Base-by-base conservation (phyloP, 371 early-diverging fungal genomes). In the Mucor lusitanicus region DNA sequence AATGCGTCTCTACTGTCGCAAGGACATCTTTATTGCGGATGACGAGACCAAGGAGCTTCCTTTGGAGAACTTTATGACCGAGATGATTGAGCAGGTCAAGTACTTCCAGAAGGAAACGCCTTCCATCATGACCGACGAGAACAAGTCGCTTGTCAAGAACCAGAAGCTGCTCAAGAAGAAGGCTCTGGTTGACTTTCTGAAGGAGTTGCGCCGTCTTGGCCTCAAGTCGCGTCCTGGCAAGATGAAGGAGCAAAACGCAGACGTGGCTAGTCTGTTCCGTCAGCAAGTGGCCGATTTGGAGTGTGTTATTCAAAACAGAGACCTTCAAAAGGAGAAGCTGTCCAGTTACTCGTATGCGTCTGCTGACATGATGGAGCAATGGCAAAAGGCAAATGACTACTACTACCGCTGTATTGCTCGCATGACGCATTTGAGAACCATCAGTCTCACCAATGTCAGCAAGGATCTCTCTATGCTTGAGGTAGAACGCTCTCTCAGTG, bases 121-220 rank as follows among this genome's bases (percentile, higher is more conserved):
- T 0, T 75, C 87, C 17, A 68, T 85, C 40, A 85, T 88, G 80
- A 87, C 88, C 0, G 87, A 87, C 46, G 88, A 90, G 50, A 88
- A 88, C 70, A 88, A 86, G 71, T 82, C 79, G 4, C 69, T 75
- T 35, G 85, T 89, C 72, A 95, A 93, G 76, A 87, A 89, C 58
- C 90, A 90, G 75, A 92, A 94, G 73, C 73, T 90, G 37, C 78
- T 95, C 35, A 90, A 95, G 32, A 94, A 93, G 78, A 95, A 95
- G 78, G 91, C 95, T 0, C 75, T 96, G 8, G 92, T 91, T 44
- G 97, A 97, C 75, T 83, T 96, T 40, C 83, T 95, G 64, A 93
- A 92, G 75, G 88, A 90, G 48, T 70, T 97, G 64, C 87, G 91
- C 50, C 82, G 87, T 19, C 73, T 96, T 25, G 98, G 98, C 11